Conservation (phyloP, 2,329 filamentous ascomycete species). For the Botrytis deweyae region DNA sequence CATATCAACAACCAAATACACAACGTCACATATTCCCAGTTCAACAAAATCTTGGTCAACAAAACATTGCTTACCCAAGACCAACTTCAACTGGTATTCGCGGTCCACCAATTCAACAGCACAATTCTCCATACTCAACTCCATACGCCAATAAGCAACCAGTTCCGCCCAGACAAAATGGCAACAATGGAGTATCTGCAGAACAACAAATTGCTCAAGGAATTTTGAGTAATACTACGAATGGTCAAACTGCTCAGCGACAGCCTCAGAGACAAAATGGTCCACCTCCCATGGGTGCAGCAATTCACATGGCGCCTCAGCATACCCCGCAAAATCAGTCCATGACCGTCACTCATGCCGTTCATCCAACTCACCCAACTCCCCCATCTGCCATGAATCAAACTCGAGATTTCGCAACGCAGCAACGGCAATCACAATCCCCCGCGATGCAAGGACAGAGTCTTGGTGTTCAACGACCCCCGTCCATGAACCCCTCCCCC, state of each 20-base stretch:
- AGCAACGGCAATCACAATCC: conserved; percentile 36
- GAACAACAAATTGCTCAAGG: conserved; percentile 41
- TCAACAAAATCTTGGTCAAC: conserved; percentile 32
- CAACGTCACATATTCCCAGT: conserved; percentile 27
- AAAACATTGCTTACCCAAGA: conserved; percentile 30
- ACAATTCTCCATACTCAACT: conserved; percentile 37
- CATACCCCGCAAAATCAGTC: conserved; percentile 33
- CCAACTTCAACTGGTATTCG: conserved; percentile 33
- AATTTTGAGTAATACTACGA: conserved; percentile 33
- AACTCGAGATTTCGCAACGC: conserved; percentile 22
- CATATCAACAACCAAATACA: conserved; percentile 24
- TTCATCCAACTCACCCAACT: conserved; percentile 34
- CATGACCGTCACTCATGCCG: conserved; percentile 38
- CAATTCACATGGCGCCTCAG: conserved; percentile 38
- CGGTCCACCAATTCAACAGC: conserved; percentile 30
- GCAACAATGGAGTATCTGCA: conserved; percentile 33
- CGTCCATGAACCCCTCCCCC: conserved; percentile 34
- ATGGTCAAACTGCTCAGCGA: conserved; percentile 36
- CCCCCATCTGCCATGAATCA: conserved; percentile 29
- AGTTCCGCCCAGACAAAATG: conserved; percentile 32
- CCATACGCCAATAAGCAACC: conserved; percentile 36
- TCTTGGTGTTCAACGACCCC: conserved; percentile 29
- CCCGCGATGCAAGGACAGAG: conserved; percentile 33
- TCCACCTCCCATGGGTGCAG: conserved; percentile 36
- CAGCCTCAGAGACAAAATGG: conserved; percentile 25